Conservation (phyloP, 1,284 basidiomycete genomes). For the Tilletia setariae region DNA sequence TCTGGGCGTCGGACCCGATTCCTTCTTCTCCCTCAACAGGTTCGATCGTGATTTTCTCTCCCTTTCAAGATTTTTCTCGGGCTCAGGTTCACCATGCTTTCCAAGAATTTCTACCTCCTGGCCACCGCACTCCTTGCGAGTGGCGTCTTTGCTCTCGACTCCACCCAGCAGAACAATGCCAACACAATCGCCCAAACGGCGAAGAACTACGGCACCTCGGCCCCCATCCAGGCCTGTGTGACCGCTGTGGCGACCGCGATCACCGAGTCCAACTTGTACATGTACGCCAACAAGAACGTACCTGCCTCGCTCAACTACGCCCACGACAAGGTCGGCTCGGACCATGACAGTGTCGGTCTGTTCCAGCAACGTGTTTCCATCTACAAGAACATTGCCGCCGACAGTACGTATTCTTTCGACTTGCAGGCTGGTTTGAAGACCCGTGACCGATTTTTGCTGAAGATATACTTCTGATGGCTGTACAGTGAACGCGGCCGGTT, state of each 20-base stretch:
- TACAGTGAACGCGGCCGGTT: not conserved
- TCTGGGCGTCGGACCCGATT: no score
- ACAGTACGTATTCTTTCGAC: not conserved
- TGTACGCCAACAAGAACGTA: not conserved
- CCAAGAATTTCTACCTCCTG: not conserved
- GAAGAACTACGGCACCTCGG: not conserved
- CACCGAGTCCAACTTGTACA: not conserved
- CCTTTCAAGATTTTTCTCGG: no score
- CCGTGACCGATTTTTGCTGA: no score
- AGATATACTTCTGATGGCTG: not conserved
- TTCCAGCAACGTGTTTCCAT: conserved; percentile 1
- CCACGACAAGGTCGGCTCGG: conserved; percentile 1
- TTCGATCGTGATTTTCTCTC: no score
- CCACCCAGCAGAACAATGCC: not conserved
- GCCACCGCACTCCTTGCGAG: not conserved
- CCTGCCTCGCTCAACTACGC: conserved; percentile 11
- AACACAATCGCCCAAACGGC: not conserved
- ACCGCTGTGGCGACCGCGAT: not conserved
- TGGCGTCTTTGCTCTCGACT: conserved; percentile 7
- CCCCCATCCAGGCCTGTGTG: not conserved
- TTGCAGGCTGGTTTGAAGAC: no score
- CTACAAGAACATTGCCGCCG: conserved; percentile 12
- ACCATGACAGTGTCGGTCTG: conserved; percentile 10
- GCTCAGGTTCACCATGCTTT: no score
- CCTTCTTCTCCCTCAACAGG: no score